Evolutionary conservation across 2,329 filamentous ascomycete genomes (phyloP).

Genomic region (Arthrobotrys megalospora): DNA sequence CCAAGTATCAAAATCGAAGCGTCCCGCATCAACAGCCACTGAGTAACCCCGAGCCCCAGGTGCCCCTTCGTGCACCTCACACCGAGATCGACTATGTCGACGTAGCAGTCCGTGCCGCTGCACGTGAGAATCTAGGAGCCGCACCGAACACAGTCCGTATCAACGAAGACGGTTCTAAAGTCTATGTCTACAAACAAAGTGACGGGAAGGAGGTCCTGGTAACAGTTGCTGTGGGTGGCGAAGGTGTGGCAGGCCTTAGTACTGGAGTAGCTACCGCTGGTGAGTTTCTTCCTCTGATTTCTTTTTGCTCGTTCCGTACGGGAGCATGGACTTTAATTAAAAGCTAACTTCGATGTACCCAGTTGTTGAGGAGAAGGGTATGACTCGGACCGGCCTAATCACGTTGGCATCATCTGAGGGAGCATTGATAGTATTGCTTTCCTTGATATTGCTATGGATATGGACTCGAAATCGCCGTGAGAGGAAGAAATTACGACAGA

Average conservation of each 20-base stretch:
- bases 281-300: background rate
- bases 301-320: too few relatives aligned
- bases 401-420: background rate
- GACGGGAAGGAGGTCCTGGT: constrained; percentile 9
- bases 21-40: background rate
- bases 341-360: background rate
- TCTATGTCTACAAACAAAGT: constrained; percentile 7
- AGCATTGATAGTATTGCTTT: background rate
- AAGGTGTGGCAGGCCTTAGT: background rate
- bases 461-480: background rate
- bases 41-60: background rate
- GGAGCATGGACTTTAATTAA: background rate
- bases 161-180: constrained; percentile 8
- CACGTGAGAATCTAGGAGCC: background rate
- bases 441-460: background rate
- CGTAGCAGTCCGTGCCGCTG: background rate
- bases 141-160: background rate
- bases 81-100: background rate
- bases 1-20: background rate
- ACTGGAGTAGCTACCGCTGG: background rate
- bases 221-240: background rate
- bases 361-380: background rate
- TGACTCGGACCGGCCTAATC: background rate
- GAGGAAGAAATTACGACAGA: background rate
- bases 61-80: background rate